Conservation (phyloP, 345 rosid genomes). For the Euphorbia pulcherrima region DNA sequence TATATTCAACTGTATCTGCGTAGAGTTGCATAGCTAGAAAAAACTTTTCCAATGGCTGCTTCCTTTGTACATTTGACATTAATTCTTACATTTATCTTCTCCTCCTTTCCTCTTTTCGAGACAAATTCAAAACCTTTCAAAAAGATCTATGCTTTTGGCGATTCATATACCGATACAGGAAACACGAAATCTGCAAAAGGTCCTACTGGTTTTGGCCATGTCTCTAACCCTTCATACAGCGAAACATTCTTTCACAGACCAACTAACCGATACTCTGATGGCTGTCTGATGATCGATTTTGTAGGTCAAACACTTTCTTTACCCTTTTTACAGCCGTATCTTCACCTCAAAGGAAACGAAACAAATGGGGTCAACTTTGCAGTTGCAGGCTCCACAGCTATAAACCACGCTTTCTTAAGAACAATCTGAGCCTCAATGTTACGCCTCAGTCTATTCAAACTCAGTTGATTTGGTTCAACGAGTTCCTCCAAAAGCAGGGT, state of each 20-base stretch:
- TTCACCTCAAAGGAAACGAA: conserved; percentile 21
- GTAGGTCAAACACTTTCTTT: conserved; percentile 57
- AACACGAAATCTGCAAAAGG: conserved; percentile 65
- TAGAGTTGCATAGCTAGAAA: background rate
- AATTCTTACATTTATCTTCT: conserved; percentile 18
- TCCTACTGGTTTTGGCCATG: conserved; percentile 70
- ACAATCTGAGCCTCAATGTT: no score
- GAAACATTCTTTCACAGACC: conserved; percentile 71
- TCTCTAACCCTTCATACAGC: conserved; percentile 75
- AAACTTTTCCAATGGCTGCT: conserved; percentile 15
- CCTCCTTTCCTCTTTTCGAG: conserved; percentile 1
- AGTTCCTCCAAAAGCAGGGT: no score
- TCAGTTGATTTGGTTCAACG: no score
- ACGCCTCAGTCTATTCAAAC: no score
- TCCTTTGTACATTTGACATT: conserved; percentile 13
- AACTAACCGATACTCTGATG: conserved; percentile 90
- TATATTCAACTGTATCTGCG: background rate
- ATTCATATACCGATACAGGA: conserved; percentile 94
- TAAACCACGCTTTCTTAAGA: no score
- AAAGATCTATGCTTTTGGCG: conserved; percentile 84
- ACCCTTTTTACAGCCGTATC: conserved; percentile 80
- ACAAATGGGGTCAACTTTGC: conserved; percentile 77
- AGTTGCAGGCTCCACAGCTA: conserved; percentile 81
- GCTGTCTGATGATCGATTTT: conserved; percentile 81
- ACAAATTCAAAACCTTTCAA: conserved; percentile 42